Base-by-base conservation (phyloP, 2,329 filamentous ascomycete species). In the Coniochaeta pulveracea region DNA sequence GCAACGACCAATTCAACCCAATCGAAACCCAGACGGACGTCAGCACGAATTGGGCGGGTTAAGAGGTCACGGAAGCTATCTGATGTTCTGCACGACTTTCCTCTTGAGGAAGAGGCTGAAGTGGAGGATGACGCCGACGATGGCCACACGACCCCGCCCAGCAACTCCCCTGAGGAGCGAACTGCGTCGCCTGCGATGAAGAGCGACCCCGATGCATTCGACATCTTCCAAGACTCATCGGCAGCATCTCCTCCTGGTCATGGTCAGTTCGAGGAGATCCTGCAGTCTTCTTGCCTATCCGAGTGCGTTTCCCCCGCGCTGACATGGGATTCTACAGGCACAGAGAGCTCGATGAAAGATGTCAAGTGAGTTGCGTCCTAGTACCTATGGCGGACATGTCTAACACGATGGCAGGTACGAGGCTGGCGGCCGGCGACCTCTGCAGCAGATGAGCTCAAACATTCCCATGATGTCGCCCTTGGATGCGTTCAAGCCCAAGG, bases 181-280 rank as follows among this genome's bases (percentile, higher is more conserved):
- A 11, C 28, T 33, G 17, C 19, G 33, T 10, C 42, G 38, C 8
- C 40, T 31, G 19, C 34, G 35, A 9, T 37, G 39, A 14, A 18
- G n/a, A n/a, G n/a, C n/a, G 28, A 31, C 8, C 11, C 11, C 11
- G 28, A 31, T 4, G 30, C 12, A 27, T 46, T 42, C 23, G 45
- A 47, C 34, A 38, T 47, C 19, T 49, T 49, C 25, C 41, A 33
- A 24, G 46, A 47, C 7, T 33, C 36, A 10, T 37, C 42, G n/a
- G 40, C 42, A 17, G 34, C 21, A n/a, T n/a, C n/a, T n/a, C n/a
- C n/a, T n/a, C n/a, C n/a, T 7, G 38, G 34, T 29, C 35, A 37
- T 15, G 37, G 42, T 43, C 37, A 19, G 41, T 18, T 32, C 14
- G 29, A 14, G 8, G 12, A 24, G 11, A 18, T 25, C 19, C 16